Percentiles rank a stretch among this genome's conserved stretches.
Evolutionary conservation across 495 filamentous ascomycete genomes (phyloP).

Genomic region (Lasiosphaeriaceae sp.): DNA sequence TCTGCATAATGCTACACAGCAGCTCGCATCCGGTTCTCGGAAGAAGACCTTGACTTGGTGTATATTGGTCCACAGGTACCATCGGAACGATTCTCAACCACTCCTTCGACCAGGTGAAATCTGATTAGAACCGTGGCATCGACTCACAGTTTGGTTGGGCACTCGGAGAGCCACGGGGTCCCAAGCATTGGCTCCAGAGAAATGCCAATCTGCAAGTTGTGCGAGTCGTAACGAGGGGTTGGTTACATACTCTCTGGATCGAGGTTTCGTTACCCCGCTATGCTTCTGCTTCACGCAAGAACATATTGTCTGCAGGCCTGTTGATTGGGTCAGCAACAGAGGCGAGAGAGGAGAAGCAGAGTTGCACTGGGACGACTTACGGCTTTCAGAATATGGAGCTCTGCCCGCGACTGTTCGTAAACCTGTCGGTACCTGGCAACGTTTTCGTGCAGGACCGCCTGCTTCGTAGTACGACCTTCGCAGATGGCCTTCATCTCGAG

Average conservation of each 20-base stretch:
- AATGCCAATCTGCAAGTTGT: background rate
- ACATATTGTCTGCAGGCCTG: conserved; percentile 49
- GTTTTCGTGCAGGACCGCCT: conserved; percentile 72
- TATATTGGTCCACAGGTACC: background rate
- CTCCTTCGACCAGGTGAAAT: background rate
- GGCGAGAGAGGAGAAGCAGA: background rate
- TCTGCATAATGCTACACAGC: background rate
- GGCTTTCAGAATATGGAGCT: conserved; percentile 69
- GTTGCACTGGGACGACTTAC: conserved; percentile 42
- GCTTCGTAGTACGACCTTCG: conserved; percentile 71
- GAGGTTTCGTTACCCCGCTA: conserved; percentile 6
- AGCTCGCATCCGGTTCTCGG: conserved; percentile 5
- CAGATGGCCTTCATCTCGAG: conserved; percentile 91
- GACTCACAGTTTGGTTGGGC: background rate
- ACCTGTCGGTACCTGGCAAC: conserved; percentile 80
- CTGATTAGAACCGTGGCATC: background rate
- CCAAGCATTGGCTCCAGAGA: conserved; percentile 7
- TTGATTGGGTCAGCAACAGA: conserved; percentile 20
- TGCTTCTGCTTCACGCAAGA: conserved; percentile 24
- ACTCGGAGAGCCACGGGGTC: conserved; percentile 3
- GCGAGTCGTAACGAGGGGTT: background rate
- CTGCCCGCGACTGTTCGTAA: conserved; percentile 69
- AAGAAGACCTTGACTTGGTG: background rate
- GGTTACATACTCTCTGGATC: background rate
- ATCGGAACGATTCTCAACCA: background rate